Evolutionary conservation across 2,329 filamentous ascomycete genomes (phyloP), one percentile per base, ranked within the genome.

Genomic region (Lomentospora prolificans): DNA sequence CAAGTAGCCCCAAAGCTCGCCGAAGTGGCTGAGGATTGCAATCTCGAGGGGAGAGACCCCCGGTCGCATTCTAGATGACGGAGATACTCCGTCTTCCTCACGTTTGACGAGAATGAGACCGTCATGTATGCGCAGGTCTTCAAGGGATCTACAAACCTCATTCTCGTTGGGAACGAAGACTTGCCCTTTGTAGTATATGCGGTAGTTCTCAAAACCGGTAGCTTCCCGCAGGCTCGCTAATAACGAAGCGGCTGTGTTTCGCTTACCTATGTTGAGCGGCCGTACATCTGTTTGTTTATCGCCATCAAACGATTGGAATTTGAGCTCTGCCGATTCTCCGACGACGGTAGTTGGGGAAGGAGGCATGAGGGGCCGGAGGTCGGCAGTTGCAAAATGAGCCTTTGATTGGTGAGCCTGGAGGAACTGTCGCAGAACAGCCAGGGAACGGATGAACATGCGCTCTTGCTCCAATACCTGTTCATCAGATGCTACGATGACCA

Each of bases 1-100:
- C 55, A 97, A 76, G 63, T 92, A 87, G 46, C 82, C 80, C 77
- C 94, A 96, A 24, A 99, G 72, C 58, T 92, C 84, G 55, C 89
- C 80, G 64, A 96, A 95, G 67, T 95, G 88, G 57, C 84, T 79
- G 61, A 94, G 73, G 22, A 97, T 84, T 62, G 92, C 88, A 10
- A 81, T 77, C 65, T 97, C 90, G 2, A 97, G 78, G 33, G 72
- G 78, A 59, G 73, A 84, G 50, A 73, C 79, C 52, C 72, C 81
- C 53, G 70, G 76, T 59, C 73, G 75, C 54, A 77, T 70, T 28
- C 74, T 64, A 59, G 73, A 62, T 25, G 75, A 65, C 57, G 73
- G 68, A 3, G 71, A 68, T 7, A 71, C 66, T 0, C 70, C 64
- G 12, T 77, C 74, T 19, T 78, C 74, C 46, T 82, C 79, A 14